Conservation (phyloP, 1,284 basidiomycete genomes). For the Crepidotus sp. region DNA sequence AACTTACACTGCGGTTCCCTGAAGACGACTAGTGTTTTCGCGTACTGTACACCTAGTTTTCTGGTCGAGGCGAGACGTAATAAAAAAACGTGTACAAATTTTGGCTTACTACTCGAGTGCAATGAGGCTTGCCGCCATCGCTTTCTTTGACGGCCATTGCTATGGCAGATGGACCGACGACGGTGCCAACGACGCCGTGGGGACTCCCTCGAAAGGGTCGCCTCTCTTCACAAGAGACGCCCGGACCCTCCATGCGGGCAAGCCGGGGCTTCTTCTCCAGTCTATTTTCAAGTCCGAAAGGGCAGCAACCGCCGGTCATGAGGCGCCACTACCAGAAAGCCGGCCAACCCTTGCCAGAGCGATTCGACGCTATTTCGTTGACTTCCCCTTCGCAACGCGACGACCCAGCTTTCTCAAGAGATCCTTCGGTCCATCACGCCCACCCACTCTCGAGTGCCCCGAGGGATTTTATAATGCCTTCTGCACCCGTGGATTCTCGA, state of each 20-base stretch:
- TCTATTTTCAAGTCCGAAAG: conserved; percentile 11
- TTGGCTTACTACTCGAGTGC: neutral
- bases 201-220: neutral
- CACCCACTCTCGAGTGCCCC: conserved; percentile 34
- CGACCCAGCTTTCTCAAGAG: conserved; percentile 50
- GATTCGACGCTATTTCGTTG: conserved; percentile 15
- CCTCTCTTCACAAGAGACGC: neutral
- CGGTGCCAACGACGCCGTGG: neutral
- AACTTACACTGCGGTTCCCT: conserved; percentile 36
- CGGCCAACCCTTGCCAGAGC: neutral
- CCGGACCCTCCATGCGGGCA: conserved; percentile 9
- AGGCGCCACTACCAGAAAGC: neutral
- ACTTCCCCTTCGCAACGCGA: conserved; percentile 25
- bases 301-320: neutral
- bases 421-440: conserved; percentile 30
- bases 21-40: conserved; percentile 23
- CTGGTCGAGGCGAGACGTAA: neutral
- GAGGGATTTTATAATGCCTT: conserved; percentile 3
- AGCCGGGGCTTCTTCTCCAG: conserved; percentile 15
- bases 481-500: conserved; percentile 1
- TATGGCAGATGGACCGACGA: conserved; percentile 7
- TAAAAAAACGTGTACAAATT: conserved; percentile 6
- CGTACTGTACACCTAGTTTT: neutral
- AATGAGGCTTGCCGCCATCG: neutral
- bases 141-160: neutral